Percentiles rank a stretch among this genome's conserved stretches.
Evolutionary conservation across 306 rosid genomes (phyloP).

Genomic region (Vigna nakashimae): DNA sequence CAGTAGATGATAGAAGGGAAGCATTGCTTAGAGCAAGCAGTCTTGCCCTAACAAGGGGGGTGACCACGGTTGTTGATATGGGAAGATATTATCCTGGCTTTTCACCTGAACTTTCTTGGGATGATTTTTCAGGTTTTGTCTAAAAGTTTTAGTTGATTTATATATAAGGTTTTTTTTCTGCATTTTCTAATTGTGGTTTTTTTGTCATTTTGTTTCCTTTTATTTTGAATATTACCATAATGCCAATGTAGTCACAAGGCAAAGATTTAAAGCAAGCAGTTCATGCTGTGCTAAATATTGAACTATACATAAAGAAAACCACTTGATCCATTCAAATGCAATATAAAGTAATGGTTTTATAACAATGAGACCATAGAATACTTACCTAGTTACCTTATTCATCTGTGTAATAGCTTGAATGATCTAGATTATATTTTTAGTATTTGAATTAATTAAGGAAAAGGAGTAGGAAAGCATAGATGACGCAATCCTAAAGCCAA

Average conservation of each 20-base stretch:
- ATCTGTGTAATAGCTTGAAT: slow-evolving; percentile 12
- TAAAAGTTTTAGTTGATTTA: slow-evolving; percentile 23
- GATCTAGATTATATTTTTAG: neutral
- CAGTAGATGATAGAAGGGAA: slow-evolving; percentile 80
- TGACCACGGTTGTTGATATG: slow-evolving; percentile 88
- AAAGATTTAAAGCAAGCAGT: neutral
- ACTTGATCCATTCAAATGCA: slow-evolving; percentile 19
- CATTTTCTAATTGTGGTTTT: neutral
- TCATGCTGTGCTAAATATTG: slow-evolving; percentile 8
- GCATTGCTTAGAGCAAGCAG: slow-evolving; percentile 78
- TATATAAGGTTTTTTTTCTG: slow-evolving; percentile 4
- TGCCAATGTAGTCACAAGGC: slow-evolving; percentile 13
- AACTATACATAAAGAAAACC: slow-evolving; percentile 12
- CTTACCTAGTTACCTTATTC: neutral
- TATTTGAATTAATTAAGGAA: neutral
- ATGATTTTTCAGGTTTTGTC: slow-evolving; percentile 81
- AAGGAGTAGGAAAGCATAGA: neutral
- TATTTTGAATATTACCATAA: neutral
- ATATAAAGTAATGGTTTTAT: slow-evolving; percentile 1
- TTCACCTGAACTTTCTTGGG: slow-evolving; percentile 71
- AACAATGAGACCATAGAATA: neutral
- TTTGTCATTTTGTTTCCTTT: neutral
- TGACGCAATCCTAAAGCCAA: slow-evolving; percentile 5
- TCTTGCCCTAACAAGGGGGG: slow-evolving; percentile 71
- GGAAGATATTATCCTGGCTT: slow-evolving; percentile 82